Base-by-base conservation (phyloP, 2,329 filamentous ascomycete species). In the Pseudogymnoascus sp. region DNA sequence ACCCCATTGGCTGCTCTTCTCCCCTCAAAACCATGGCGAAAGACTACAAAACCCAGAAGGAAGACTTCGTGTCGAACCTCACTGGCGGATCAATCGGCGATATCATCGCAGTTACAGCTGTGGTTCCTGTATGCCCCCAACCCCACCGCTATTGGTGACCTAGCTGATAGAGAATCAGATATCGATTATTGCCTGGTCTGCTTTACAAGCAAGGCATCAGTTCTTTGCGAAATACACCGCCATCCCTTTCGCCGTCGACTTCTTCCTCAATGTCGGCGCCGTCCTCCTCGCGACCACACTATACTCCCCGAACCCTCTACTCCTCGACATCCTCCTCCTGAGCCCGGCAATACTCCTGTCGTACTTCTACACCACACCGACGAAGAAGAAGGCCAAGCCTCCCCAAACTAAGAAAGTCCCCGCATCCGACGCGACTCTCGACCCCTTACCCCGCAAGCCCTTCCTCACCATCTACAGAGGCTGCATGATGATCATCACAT, bases 401-500 rank as follows among this genome's bases (percentile, higher is more conserved):
- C 80, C 79, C 6, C 75, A 77, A 35, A 71, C 71, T 67, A 73
- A 73, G 59, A 73, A 75, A 65, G 68, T 73, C 61, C 75, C 75
- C 66, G 67, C 68, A 14, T 61, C 70, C 4, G 63, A 70, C 5
- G 60, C 62, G 30, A 57, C 64, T 6, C 71, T 78, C 14, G 78
- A 81, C 64, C 76, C 77, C 20, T 77, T 97, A 14, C 90, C 93
- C 0, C 82, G 89, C 64, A 96, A 96, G 75, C 90, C 94, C 0
- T 97, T 97, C 76, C 80, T 99, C 64, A 97, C 94, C 2, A 88
- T 86, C 30, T 99, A 97, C 71, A 87, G 94, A 60, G 92, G 91
- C 2, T 84, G 85, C 58, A 96, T 99, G 91, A 85, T 99, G 80
- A 81, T 96, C 58, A 82, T 89, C 66, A 99, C 94, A 6, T 95